Percentiles rank a stretch among this genome's conserved stretches.
Evolutionary conservation across 345 rosid genomes (phyloP).

Genomic region (Durio zibethinus): DNA sequence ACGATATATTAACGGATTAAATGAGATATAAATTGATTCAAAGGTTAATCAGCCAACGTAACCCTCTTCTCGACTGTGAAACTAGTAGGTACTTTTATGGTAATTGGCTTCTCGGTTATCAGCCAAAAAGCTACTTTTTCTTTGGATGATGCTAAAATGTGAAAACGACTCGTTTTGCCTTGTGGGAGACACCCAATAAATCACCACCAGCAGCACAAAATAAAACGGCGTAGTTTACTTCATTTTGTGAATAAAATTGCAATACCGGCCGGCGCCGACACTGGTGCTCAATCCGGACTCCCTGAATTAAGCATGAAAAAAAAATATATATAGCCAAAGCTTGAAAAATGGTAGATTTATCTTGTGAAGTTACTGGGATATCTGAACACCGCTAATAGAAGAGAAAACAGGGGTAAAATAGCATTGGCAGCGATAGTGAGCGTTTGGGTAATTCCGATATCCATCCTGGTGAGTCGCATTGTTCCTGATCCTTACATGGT

Average conservation of each 20-base stretch:
- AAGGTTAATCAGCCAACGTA: too few relatives aligned
- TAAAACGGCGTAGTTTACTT: background rate
- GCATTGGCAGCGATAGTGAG: constrained; percentile 61
- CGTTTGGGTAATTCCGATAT: constrained; percentile 71
- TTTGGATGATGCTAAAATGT: too few relatives aligned
- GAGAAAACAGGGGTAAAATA: constrained; percentile 54
- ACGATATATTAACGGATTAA: too few relatives aligned
- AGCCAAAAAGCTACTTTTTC: too few relatives aligned
- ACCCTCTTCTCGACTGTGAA: too few relatives aligned
- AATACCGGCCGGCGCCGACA: background rate
- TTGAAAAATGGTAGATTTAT: background rate
- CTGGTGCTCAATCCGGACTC: background rate
- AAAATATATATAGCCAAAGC: background rate
- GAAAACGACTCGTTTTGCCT: too few relatives aligned
- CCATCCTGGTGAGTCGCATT: constrained; percentile 62
- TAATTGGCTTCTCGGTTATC: too few relatives aligned
- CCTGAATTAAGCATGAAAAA: background rate
- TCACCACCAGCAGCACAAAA: too few relatives aligned
- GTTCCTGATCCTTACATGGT: constrained; percentile 93
- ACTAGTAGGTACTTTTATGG: too few relatives aligned
- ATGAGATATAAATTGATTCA: too few relatives aligned
- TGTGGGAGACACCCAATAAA: background rate
- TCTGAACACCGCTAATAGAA: background rate
- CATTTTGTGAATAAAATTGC: background rate
- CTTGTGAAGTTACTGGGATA: background rate